Evolutionary conservation across 805 yeast species (phyloP), one percentile per base, ranked within the genome.

Genomic region (Saturnispora sanitii): DNA sequence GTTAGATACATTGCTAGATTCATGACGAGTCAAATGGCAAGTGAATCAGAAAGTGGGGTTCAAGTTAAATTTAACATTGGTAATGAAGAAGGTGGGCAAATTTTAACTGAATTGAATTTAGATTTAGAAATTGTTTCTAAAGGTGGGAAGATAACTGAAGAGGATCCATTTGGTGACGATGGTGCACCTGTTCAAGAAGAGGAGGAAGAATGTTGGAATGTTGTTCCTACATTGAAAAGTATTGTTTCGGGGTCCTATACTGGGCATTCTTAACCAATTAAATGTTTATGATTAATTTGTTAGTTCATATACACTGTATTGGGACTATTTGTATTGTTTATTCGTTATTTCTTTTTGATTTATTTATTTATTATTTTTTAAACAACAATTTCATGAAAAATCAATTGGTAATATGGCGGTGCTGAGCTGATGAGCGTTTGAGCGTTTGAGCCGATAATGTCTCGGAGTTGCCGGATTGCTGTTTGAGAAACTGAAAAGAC

Each of bases 1-100:
- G 79, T 80, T 51, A 76, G 82, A 52, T 68, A 88, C 33, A 77
- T 90, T 54, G 95, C 94, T 15, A 77, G 96, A 61, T 86, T 90
- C 55, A 65, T 79, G 57, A 90, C 96, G 3, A 74, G 73, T 31
- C 81, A 82, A 4, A 56, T 61, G 31, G 94, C 82, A 6, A 61
- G 61, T n/a, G 96, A 86, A 60, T 70, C 80, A 18, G 77, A 76
- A 13, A 67, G 77, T 23, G 95, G 95, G 31, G 76, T 85, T 38
- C 81, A 77, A 52, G 63, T 82, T 33, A 75, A 79, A 56, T 83
- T 81, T 54, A 61, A 68, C n/a, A 58, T 74, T 23, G 56, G 58
- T 37, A 61, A 61, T 41, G 62, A 57, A 45, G 60, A 62, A 25
- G 70, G 78, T 28, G 70, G 71, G 25, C 55, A 60, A 26, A 57